Evolutionary conservation across 345 rosid genomes (phyloP).

Genomic region (Chamaenerion angustifolium): DNA sequence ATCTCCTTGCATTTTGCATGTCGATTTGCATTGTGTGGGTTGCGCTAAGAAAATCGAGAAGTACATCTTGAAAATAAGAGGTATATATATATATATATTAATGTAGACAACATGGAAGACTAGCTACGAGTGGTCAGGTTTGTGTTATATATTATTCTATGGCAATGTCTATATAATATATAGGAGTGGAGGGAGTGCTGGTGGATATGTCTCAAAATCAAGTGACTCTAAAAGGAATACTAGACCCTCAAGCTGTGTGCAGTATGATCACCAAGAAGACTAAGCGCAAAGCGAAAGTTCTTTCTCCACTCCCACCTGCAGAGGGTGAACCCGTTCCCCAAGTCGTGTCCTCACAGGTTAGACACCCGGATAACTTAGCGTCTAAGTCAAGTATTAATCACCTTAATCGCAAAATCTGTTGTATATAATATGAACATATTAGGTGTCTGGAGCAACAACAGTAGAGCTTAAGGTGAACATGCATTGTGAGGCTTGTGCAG

Average conservation of each 20-base stretch:
- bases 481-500: conserved; percentile 96
- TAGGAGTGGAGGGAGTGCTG: conserved; percentile 76
- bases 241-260: conserved; percentile 75
- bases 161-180: background rate
- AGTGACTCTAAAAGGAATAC: conserved; percentile 61
- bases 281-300: conserved; percentile 55
- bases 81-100: conserved; percentile 15
- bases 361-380: too few relatives aligned
- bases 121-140: too few relatives aligned
- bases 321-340: conserved; percentile 69
- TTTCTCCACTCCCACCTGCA: conserved; percentile 64
- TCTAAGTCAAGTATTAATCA: too few relatives aligned
- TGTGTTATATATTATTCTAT: too few relatives aligned
- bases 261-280: conserved; percentile 61
- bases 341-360: conserved; percentile 56
- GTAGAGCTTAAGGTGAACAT: conserved; percentile 81
- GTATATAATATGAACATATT: conserved; percentile 2
- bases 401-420: too few relatives aligned
- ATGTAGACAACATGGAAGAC: too few relatives aligned
- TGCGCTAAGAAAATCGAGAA: conserved; percentile 86
- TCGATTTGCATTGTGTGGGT: conserved; percentile 87
- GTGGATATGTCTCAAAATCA: conserved; percentile 65
- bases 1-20: conserved; percentile 51
- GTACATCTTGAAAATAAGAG: conserved; percentile 63
- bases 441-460: conserved; percentile 46